Percentiles rank a stretch among this genome's conserved stretches.
Evolutionary conservation across 441 rosid species (phyloP).

Genomic region (Euphorbia schlechtendalii): DNA sequence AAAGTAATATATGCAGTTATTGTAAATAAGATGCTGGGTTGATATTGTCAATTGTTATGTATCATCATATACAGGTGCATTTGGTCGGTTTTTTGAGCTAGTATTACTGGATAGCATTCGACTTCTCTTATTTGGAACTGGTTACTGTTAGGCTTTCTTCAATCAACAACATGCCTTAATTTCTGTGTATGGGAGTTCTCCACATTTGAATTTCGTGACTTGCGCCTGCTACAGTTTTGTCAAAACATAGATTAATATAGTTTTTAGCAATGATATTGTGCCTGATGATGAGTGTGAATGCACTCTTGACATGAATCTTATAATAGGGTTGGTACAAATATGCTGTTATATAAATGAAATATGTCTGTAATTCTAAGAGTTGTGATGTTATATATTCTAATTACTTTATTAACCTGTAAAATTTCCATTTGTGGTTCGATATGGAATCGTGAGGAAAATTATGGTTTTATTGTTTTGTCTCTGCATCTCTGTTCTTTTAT

Average conservation of each 20-base stretch:
- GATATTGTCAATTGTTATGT: too few species aligned
- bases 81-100: too few species aligned
- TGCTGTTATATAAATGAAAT: not conserved
- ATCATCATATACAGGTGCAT: too few species aligned
- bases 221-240: not conserved
- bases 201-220: not conserved
- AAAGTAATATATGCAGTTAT: not conserved
- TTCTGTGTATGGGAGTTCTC: too few species aligned
- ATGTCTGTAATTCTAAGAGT: not conserved
- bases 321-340: not conserved
- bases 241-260: not conserved
- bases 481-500: not conserved
- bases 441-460: not conserved
- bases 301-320: not conserved
- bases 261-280: not conserved
- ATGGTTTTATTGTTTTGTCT: not conserved
- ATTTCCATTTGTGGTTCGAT: not conserved
- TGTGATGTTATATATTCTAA: not conserved
- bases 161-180: too few species aligned
- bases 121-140: too few species aligned
- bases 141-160: too few species aligned
- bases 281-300: not conserved
- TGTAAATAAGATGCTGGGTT: not conserved
- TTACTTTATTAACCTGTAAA: not conserved
- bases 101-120: too few species aligned